These are phyloP conservation scores for Warburgia ugandensis DNA, from an alignment of 164 flowering plant genomes.

Conservation along the genomic window DNA sequence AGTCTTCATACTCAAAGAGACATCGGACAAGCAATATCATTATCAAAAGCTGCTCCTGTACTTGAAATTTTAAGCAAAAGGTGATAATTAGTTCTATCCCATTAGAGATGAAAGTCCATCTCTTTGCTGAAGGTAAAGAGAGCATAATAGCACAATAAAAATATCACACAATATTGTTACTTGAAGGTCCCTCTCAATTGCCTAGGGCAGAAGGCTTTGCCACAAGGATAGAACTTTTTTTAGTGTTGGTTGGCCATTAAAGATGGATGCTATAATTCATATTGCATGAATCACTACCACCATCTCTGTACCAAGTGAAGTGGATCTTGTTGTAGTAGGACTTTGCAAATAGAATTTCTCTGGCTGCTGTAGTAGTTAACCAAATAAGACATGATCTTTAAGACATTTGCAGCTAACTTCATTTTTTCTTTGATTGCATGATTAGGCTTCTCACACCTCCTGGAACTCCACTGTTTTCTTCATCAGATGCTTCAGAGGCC, in stretches of 20 bases:
- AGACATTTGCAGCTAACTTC: constrained; percentile 3
- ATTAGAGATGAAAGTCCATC: no score
- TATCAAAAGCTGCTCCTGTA: no score
- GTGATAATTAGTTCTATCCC: no score
- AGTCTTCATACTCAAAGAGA: no score
- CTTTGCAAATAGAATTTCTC: background rate
- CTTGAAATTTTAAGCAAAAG: no score
- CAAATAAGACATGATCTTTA: background rate
- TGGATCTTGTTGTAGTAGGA: background rate
- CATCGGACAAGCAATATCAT: no score
- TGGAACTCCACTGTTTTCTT: constrained; percentile 72
- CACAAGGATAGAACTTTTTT: no score
- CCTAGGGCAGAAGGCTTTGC: no score
- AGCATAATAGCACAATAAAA: no score
- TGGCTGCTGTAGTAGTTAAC: background rate
- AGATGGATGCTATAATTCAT: background rate
- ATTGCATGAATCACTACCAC: background rate
- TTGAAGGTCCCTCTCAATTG: no score
- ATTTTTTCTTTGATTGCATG: constrained; percentile 3
- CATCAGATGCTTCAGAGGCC: constrained; percentile 50
- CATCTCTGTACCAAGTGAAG: background rate
- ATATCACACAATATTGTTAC: no score
- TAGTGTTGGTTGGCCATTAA: background rate
- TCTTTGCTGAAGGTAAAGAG: no score
- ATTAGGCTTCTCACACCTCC: constrained; percentile 97